Conservation (phyloP, 192 early-diverging fungal genomes). For the Phycomyces blakesleeanus region DNA sequence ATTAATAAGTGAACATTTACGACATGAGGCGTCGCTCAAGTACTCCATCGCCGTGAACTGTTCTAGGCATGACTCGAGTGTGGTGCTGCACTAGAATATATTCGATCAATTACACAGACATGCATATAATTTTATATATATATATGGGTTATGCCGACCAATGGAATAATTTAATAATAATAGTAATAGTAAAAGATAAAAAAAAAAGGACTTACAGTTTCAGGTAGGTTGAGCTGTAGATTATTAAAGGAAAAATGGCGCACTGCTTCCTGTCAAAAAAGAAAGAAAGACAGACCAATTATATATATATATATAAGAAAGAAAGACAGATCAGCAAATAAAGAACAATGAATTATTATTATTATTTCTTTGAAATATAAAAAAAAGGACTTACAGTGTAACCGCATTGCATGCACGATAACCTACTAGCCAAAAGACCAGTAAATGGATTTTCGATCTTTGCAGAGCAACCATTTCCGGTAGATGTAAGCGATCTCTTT, state of each 20-base stretch:
- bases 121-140: too few relatives aligned
- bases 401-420: constrained; percentile 76
- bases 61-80: constrained; percentile 49
- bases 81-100: constrained; percentile 42
- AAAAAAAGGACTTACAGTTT: constrained; percentile 27
- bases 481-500: neutral
- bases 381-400: constrained; percentile 52
- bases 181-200: too few relatives aligned
- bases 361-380: too few relatives aligned
- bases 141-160: neutral
- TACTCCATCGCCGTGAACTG: constrained; percentile 58
- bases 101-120: too few relatives aligned
- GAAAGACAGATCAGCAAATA: neutral
- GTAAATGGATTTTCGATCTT: constrained; percentile 62
- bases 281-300: constrained; percentile 5
- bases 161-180: neutral
- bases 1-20: constrained; percentile 56
- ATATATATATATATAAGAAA: neutral
- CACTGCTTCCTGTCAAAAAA: constrained; percentile 52
- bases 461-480: neutral
- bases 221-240: constrained; percentile 66
- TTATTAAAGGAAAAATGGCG: constrained; percentile 83
- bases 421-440: constrained; percentile 68
- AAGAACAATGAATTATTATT: too few relatives aligned
- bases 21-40: constrained; percentile 64